phyloP scores from a whole-genome alignment of 2,329 filamentous ascomycete genomes.

The Sporothrix protearum region DNA sequence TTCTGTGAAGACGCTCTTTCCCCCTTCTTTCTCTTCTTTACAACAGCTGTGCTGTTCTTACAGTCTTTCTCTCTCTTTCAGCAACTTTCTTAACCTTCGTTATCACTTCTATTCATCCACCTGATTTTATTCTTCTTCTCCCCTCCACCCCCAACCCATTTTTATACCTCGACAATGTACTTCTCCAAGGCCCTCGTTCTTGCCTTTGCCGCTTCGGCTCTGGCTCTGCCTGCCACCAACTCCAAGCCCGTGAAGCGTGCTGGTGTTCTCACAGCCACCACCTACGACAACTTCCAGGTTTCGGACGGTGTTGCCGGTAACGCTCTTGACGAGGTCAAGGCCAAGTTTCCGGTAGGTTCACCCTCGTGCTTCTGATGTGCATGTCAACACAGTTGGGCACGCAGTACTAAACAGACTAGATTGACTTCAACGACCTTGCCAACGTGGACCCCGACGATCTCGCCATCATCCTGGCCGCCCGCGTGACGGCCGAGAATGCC shows the following conservation, averaged over 20 bases:
- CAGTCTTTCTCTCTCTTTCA: conserved; percentile 12
- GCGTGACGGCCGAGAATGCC: conserved; percentile 50
- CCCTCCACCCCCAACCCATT: neutral
- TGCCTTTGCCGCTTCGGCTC: conserved; percentile 37
- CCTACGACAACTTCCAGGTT: conserved; percentile 46
- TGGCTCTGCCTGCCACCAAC: conserved; percentile 34
- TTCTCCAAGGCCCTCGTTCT: conserved; percentile 40
- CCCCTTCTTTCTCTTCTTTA: conserved; percentile 19
- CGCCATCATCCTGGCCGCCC: conserved; percentile 49
- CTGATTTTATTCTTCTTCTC: neutral
- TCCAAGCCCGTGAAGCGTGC: conserved; percentile 32
- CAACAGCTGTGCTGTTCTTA: conserved; percentile 28
- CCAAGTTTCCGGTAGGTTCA: conserved; percentile 49
- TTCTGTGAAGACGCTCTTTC: conserved; percentile 26
- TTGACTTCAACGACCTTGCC: conserved; percentile 45
- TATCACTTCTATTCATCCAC: neutral
- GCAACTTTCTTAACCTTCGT: neutral
- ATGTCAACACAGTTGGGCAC: neutral
- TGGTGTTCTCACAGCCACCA: conserved; percentile 33
- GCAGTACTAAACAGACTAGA: conserved; percentile 33
- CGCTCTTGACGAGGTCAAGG: conserved; percentile 51
- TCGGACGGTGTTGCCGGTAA: conserved; percentile 51
- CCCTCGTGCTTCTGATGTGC: neutral
- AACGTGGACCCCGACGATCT: conserved; percentile 47
- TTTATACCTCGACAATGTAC: conserved; percentile 35